Evolutionary conservation across 805 yeast genomes (phyloP).

Genomic region (Grigorovia transvaalensis): DNA sequence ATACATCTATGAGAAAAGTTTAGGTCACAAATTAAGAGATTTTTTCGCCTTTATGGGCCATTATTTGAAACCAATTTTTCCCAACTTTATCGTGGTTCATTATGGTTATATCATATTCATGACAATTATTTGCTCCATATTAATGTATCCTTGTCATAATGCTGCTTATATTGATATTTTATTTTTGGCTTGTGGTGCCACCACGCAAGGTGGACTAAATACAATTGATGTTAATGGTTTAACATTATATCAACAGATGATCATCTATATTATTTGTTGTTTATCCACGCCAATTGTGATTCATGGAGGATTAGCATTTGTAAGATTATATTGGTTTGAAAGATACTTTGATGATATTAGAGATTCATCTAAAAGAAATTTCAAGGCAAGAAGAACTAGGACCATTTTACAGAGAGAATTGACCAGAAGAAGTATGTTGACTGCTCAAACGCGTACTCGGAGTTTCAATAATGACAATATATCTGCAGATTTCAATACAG

Average conservation of each 20-base stretch:
- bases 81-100: constrained; percentile 48
- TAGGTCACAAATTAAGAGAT: constrained; percentile 34
- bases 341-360: constrained; percentile 76
- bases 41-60: constrained; percentile 26
- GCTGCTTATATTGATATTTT: constrained; percentile 65
- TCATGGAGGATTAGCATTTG: constrained; percentile 64
- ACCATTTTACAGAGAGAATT: constrained; percentile 27
- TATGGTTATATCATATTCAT: constrained; percentile 56
- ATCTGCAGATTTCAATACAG: background rate
- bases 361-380: constrained; percentile 64
- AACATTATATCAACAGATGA: constrained; percentile 69
- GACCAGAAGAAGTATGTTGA: constrained; percentile 17
- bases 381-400: constrained; percentile 65
- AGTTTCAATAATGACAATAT: background rate
- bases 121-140: constrained; percentile 57
- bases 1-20: constrained; percentile 21
- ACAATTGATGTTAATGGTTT: constrained; percentile 60
- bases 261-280: constrained; percentile 50
- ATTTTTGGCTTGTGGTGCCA: constrained; percentile 63
- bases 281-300: constrained; percentile 82
- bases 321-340: constrained; percentile 84
- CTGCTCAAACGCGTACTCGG: constrained; percentile 1
- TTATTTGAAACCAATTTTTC: constrained; percentile 31
- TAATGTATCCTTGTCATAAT: constrained; percentile 67
- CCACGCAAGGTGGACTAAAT: constrained; percentile 89